Base-by-base conservation (phyloP, 2,329 filamentous ascomycete genomes). In the Verticillium albo-atrum region DNA sequence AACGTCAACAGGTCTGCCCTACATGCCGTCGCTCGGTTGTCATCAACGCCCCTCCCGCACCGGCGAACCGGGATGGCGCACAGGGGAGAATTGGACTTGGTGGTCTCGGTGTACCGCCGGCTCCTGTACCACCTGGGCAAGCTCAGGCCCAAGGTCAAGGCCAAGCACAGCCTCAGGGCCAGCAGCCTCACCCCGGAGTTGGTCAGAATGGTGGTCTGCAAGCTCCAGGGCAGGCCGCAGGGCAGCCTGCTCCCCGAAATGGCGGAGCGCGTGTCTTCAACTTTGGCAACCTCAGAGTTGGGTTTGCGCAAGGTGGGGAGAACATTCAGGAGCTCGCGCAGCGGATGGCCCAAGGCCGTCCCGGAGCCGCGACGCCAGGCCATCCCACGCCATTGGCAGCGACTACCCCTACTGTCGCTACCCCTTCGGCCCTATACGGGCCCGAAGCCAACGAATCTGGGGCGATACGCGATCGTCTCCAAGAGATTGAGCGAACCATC, bases 1-100 rank as follows among this genome's bases (percentile, higher is more conserved):
- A 99, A 78, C 84, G 95, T 64, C 95, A 99, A 73, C 95, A 99
- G 76, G 93, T 96, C 34, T 99, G 95, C 71, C 95, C 95, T 6
- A 99, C 92, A 2, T 99, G 95, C 72, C 87, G 95, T 66, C 85
- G 90, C 56, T 88, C 94, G 17, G 95, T 97, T 17, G 89, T 92
- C 12, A 78, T 92, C 37, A 82, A 82, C 2, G 75, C 69, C 37
- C 66, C 68, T 32, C 66, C 65, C 63, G 62, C 70, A 50, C 61
- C 70, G 54, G 68, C 68, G 59, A 76, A 74, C 60, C 71, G 71
- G n/a, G 69, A 71, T 10, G 69, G 70, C 66, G 62, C 74, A 65
- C 66, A 72, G 32, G 69, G 69, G 59, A 68, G 72, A 10, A 62
- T 75, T 27, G 70, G 69, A 2, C 63, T 72, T 3, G 60, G 61